Evolutionary conservation across 2,329 filamentous ascomycete species (phyloP), one percentile per base, ranked within the genome.

Genomic region (Penicillium sp.): DNA sequence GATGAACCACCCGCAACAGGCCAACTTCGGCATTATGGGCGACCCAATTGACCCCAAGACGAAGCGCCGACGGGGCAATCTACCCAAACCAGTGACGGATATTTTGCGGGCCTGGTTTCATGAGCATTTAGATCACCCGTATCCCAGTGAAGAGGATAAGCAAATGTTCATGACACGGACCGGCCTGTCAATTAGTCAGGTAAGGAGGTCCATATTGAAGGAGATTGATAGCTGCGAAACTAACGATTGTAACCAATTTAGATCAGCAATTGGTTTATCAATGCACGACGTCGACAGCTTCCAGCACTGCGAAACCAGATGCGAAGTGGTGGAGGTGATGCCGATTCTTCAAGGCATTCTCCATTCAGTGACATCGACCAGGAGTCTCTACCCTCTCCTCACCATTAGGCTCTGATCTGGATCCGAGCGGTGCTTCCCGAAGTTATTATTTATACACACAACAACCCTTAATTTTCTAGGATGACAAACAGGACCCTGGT

Each of bases 1-100:
- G 42, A 61, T 75, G 49, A 64, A 67, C 6, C 70, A 70, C 31
- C 65, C 69, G 8, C 71, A 72, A 8, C 73, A 74, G 52, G 71
- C 73, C 11, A 77, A 75, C 54, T 77, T 77, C 48, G 75, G 75
- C 10, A 71, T 76, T 15, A 67, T 78, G 58, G 73, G 75, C 0
- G 75, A 77, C 38, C 58, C 70, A 17, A 67, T 71, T 28, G 76
- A 78, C 55, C 67, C 75, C 10, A 76, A 75, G 62, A 76, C 73
- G 38, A 84, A 83, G 68, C 80, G 82, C 73, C 83, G 92, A 54
- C 84, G 92, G 41, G 92, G 92, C 1, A 96, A 96, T 70, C 81
- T 96, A 3, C 92, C 92, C n/a, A 96, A 96, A 72, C 90, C 92
- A 56, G 91, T 91, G 0, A 96, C 92, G 0, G 90, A 93, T 71